Evolutionary conservation across 139 green algal genomes (phyloP).

Genomic region (Raphidocelis subcapitata): DNA sequence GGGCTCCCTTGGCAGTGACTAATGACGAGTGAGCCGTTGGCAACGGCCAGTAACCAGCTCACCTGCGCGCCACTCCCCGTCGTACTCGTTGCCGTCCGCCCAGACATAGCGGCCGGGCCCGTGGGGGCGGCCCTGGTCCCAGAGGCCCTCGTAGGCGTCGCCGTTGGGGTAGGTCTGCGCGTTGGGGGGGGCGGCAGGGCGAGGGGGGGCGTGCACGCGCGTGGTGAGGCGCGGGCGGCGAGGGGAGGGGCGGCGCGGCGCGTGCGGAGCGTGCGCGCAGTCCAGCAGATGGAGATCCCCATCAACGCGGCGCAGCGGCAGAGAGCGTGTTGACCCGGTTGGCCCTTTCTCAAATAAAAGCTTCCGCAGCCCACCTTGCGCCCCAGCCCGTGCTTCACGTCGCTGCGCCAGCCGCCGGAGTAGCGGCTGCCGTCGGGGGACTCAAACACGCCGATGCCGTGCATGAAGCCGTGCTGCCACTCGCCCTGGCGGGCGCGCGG

Average conservation of each 20-base stretch:
- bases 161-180: constrained; percentile 59
- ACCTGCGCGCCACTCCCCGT: constrained; percentile 76
- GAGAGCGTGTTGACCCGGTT: too few relatives aligned
- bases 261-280: too few relatives aligned
- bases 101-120: constrained; percentile 82
- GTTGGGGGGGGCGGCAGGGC: too few relatives aligned
- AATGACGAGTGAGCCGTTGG: too few relatives aligned
- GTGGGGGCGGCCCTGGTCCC: constrained; percentile 56
- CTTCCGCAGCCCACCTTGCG: constrained; percentile 45
- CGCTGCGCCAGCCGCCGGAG: constrained; percentile 62
- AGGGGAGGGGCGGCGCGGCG: too few relatives aligned
- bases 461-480: constrained; percentile 75
- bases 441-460: constrained; percentile 76
- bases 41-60: too few relatives aligned
- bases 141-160: constrained; percentile 78
- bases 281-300: too few relatives aligned
- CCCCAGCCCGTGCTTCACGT: constrained; percentile 80
- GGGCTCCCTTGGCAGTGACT: too few relatives aligned
- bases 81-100: constrained; percentile 75
- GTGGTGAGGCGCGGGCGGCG: too few relatives aligned
- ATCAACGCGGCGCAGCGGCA: too few relatives aligned
- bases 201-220: too few relatives aligned
- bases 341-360: too few relatives aligned
- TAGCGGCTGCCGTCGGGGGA: constrained; percentile 66
- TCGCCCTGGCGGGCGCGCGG: constrained; percentile 42